Conservation (phyloP, 306 rosid genomes). For the Lupinus albus region DNA sequence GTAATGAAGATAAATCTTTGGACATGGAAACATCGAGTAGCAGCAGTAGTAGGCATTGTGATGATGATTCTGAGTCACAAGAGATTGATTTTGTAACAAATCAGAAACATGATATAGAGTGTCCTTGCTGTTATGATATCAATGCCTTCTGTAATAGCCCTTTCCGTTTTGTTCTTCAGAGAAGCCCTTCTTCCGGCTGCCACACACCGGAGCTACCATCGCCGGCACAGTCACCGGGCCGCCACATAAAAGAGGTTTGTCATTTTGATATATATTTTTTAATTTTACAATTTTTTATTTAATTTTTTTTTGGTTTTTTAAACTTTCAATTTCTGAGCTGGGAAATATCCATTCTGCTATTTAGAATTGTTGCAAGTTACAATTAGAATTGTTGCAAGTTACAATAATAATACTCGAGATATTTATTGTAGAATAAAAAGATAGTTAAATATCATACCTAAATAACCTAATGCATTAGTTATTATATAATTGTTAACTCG, state of each 20-base stretch:
- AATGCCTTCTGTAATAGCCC: constrained; percentile 66
- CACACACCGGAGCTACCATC: constrained; percentile 73
- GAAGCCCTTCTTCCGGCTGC: constrained; percentile 52
- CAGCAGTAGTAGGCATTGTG: constrained; percentile 46
- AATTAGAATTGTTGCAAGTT: too few relatives aligned
- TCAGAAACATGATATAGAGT: constrained; percentile 23
- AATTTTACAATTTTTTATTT: too few relatives aligned
- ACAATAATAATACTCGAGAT: too few relatives aligned
- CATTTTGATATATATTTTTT: not conserved
- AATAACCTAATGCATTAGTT: too few relatives aligned
- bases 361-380: too few relatives aligned
- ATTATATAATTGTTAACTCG: too few relatives aligned
- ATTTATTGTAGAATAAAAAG: too few relatives aligned
- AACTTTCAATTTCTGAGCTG: too few relatives aligned
- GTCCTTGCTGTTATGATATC: constrained; percentile 39
- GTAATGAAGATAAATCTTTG: constrained; percentile 53
- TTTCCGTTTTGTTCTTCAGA: constrained; percentile 74
- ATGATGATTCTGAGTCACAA: constrained; percentile 37
- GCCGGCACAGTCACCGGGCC: constrained; percentile 59
- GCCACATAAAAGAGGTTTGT: constrained; percentile 63
- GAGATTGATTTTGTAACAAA: constrained; percentile 36
- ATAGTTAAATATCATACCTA: too few relatives aligned
- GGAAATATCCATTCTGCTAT: too few relatives aligned
- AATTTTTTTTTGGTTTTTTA: too few relatives aligned
- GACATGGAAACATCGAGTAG: constrained; percentile 53